phyloP scores from a whole-genome alignment of 768 basidiomycete genomes.

The Mycena rebaudengoi region DNA sequence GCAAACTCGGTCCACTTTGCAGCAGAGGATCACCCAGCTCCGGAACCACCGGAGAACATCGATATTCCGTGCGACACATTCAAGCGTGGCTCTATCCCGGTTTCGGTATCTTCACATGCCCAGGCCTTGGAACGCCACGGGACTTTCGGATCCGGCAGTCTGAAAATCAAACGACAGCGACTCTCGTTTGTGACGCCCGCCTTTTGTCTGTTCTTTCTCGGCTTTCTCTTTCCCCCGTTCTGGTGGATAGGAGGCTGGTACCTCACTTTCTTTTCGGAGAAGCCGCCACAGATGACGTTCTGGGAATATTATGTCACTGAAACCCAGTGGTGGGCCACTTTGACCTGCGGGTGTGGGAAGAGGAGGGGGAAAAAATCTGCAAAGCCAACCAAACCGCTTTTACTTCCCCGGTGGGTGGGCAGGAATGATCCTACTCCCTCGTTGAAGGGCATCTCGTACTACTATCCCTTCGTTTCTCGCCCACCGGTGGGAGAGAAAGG shows the following conservation, averaged over 20 bases:
- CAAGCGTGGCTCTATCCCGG: too few relatives aligned
- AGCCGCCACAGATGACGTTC: conserved; percentile 20
- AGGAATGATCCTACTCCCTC: conserved; percentile 11
- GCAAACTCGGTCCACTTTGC: conserved; percentile 17
- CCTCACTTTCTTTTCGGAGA: conserved; percentile 25
- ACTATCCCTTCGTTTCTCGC: conserved; percentile 30
- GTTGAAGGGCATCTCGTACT: conserved; percentile 28
- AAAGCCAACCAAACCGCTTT: conserved; percentile 9
- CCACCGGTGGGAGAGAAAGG: conserved; percentile 14
- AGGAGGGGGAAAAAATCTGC: neutral
- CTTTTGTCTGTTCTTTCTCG: conserved; percentile 28
- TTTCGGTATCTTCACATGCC: too few relatives aligned
- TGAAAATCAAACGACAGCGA: conserved; percentile 18
- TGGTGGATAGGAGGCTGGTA: conserved; percentile 32
- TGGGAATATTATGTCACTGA: conserved; percentile 25
- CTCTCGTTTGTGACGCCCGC: conserved; percentile 24
- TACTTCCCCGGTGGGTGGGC: conserved; percentile 29
- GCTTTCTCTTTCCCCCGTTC: conserved; percentile 24
- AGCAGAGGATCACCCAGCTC: neutral
- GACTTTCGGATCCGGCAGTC: conserved; percentile 8
- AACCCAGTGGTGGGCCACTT: conserved; percentile 24
- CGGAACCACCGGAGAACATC: neutral
- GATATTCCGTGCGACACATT: too few relatives aligned
- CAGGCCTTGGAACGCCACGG: conserved; percentile 10
- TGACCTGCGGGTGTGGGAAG: conserved; percentile 8